Evolutionary conservation across 169 alveolate species (phyloP), one percentile per base, ranked within the genome.

Genomic region (Cryptosporidium sp.): DNA sequence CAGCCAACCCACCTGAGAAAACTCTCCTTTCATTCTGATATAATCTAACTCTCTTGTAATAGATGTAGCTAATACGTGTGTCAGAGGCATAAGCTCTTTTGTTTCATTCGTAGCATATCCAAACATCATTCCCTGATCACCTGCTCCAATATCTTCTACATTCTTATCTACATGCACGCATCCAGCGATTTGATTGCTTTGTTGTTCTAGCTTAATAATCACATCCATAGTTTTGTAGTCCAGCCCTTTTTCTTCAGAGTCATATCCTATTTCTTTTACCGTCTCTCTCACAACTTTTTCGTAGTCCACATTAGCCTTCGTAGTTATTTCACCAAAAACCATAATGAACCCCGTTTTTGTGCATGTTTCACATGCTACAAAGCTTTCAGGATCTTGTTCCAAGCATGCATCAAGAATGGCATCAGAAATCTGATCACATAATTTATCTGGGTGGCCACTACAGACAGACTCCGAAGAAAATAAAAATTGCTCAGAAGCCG

Each of bases 51-150:
- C 94, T 91, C 96, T 94, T 71, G 99, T 98, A 67, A 98, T 93
- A 68, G 93, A 91, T 7, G 99, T 97, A 51, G 99, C 98, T 51
- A 97, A 94, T 68, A 95, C 93, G 92, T 99, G 99, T 55, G 99
- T 95, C 73, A 98, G 92, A 9, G 99, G 99, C 98, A 98, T 97
- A 70, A 96, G 92, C 89, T 96, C 98, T 39, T 96, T 96, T 3
- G 99, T 98, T 94, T 99, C 99, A 93, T 97, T 98, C 52, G 99
- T 95, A 59, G 99, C 99, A 93, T 98, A 99, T 18, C 99, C 99
- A 92, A 99, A 98, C 99, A 99, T 98, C 85, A 96, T 96, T 41
- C 99, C 99, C 95, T 99, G 99, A 80, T 98, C 99, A 16, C 99
- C 99, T 7, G 99, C 99, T 31, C 99, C 99, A 16, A 97, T 92